phyloP scores from a whole-genome alignment of 2,329 filamentous ascomycete species.

The Alternaria novae-zelandiae region DNA sequence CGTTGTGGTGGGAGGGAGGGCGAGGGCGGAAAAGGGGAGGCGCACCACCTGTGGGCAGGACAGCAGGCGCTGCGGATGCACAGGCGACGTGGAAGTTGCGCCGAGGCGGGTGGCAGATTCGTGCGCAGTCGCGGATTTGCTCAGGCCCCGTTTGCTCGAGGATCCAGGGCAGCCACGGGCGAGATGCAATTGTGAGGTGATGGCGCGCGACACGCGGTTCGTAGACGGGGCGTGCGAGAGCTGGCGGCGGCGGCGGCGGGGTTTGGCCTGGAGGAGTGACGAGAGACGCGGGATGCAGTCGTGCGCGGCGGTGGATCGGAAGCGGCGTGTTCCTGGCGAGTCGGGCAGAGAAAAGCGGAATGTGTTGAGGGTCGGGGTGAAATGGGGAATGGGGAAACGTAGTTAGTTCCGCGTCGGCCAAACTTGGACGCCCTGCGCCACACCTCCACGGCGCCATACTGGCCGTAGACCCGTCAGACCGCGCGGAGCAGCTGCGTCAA shows the following conservation, averaged over 20 bases:
- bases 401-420: constrained; percentile 13
- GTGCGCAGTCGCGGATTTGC: background rate
- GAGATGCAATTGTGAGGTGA: background rate
- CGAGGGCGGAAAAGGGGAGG: constrained; percentile 7
- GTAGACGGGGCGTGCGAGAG: background rate
- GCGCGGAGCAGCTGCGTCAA: background rate
- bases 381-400: constrained; percentile 16
- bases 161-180: background rate
- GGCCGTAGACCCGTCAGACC: constrained; percentile 1
- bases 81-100: background rate
- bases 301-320: background rate
- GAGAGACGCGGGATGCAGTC: background rate
- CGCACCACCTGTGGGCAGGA: constrained; percentile 8
- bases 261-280: background rate
- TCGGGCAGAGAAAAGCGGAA: background rate
- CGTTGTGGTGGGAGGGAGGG: constrained; percentile 13
- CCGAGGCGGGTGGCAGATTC: background rate
- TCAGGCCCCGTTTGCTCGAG: background rate
- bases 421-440: constrained; percentile 8
- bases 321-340: background rate
- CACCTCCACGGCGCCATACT: constrained; percentile 5
- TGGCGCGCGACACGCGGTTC: constrained; percentile 5
- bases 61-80: constrained; percentile 15
- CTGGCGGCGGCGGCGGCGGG: background rate
- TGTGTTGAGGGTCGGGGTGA: constrained; percentile 4